Conservation (phyloP, 768 basidiomycete species). For the Cyclocybe cylindracea region DNA sequence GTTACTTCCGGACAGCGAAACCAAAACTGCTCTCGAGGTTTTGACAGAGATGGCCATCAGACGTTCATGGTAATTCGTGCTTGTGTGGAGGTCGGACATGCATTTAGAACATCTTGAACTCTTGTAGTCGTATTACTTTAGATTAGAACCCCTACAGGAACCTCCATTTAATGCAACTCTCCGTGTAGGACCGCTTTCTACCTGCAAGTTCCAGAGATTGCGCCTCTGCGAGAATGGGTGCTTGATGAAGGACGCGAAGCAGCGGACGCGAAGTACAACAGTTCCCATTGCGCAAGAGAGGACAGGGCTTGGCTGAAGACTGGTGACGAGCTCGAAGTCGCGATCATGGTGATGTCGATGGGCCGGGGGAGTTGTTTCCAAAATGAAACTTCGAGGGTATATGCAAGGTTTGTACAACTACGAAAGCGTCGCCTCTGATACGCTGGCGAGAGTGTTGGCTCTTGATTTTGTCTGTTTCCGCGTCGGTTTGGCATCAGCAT, state of each 20-base stretch:
- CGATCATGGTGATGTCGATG: background rate
- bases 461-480: slow-evolving; percentile 7
- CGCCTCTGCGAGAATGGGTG: background rate
- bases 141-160: slow-evolving; percentile 10
- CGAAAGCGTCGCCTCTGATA: background rate
- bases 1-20: slow-evolving; percentile 79
- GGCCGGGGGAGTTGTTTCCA: background rate
- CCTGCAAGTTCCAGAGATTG: background rate
- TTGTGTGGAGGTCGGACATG: background rate
- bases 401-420: background rate
- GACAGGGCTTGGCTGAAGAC: no score
- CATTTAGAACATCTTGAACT: no score
- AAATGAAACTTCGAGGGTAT: background rate
- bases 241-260: background rate
- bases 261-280: no score
- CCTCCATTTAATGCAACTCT: background rate
- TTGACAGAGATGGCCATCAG: slow-evolving; percentile 70
- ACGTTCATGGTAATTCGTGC: slow-evolving; percentile 45
- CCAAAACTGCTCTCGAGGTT: slow-evolving; percentile 71
- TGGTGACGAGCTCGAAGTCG: no score
- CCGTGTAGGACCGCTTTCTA: background rate
- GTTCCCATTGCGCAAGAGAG: no score
- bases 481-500: slow-evolving; percentile 26
- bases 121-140: slow-evolving; percentile 4
- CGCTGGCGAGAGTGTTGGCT: background rate